Evolutionary conservation across 2,329 filamentous ascomycete species (phyloP).

Genomic region (Plectosphaerella cucumerina): DNA sequence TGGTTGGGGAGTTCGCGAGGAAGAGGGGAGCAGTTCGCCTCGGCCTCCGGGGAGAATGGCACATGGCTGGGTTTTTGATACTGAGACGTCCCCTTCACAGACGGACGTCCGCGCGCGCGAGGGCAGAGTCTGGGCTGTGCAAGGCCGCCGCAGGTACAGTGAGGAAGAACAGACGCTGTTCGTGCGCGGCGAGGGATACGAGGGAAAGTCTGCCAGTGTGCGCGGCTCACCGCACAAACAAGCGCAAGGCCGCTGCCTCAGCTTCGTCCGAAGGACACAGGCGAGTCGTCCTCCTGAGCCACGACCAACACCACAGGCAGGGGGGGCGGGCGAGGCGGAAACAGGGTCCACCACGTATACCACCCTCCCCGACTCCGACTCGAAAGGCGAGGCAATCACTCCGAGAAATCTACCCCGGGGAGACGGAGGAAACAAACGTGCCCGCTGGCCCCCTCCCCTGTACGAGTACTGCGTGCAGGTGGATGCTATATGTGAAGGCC

Average conservation of each 20-base stretch:
- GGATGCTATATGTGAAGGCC: too few species aligned
- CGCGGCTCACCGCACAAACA: neutral
- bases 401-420: neutral
- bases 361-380: too few species aligned
- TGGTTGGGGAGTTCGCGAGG: neutral
- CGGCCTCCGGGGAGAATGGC: neutral
- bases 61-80: too few species aligned
- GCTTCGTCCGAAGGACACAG: slow-evolving; percentile 2
- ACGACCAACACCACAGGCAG: neutral
- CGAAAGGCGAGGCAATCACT: neutral
- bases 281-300: neutral
- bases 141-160: neutral
- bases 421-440: neutral
- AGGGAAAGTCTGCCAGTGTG: neutral
- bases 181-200: neutral
- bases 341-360: too few species aligned
- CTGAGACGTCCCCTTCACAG: neutral
- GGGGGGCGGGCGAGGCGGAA: neutral
- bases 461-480: too few species aligned
- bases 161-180: too few species aligned
- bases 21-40: too few species aligned
- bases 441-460: too few species aligned
- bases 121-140: neutral
- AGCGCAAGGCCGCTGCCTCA: neutral
- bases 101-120: too few species aligned